Evolutionary conservation across 768 basidiomycete species (phyloP).

Genomic region (Tricholomella constricta): DNA sequence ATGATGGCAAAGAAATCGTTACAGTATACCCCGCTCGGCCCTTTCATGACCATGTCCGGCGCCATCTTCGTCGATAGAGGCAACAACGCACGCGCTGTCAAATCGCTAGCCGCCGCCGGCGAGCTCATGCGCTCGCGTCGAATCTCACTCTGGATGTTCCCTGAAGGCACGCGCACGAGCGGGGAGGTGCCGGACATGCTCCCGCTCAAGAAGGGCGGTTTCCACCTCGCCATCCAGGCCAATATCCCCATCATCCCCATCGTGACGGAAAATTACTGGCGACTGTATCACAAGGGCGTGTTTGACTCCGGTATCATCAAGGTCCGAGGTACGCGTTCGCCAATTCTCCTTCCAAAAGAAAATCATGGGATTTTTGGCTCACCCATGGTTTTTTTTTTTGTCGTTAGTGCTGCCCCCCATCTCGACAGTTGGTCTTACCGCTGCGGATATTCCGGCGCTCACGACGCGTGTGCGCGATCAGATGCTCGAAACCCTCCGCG

Average conservation of each 20-base stretch:
- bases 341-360: constrained; percentile 1
- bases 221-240: constrained; percentile 92
- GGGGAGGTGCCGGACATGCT: constrained; percentile 66
- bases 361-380: not conserved
- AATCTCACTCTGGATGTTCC: constrained; percentile 91
- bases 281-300: constrained; percentile 74
- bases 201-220: constrained; percentile 97
- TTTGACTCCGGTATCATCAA: constrained; percentile 78
- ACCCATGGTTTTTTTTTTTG: not conserved
- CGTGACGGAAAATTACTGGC: constrained; percentile 92
- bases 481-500: constrained; percentile 78
- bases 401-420: constrained; percentile 89
- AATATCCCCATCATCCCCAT: constrained; percentile 91
- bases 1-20: constrained; percentile 95
- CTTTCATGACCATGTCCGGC: constrained; percentile 87
- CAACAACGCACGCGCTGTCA: constrained; percentile 72
- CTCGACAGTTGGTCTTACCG: constrained; percentile 68
- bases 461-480: constrained; percentile 65
- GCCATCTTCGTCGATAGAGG: constrained; percentile 91
- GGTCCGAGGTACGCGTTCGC: constrained; percentile 66
- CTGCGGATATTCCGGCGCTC: constrained; percentile 70
- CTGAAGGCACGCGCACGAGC: constrained; percentile 90
- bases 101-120: constrained; percentile 75
- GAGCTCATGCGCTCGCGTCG: constrained; percentile 70
- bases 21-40: constrained; percentile 85